Percentiles rank a stretch among this genome's conserved stretches.
Evolutionary conservation across 2,329 filamentous ascomycete genomes (phyloP).

Genomic region (Fulvia fulva): DNA sequence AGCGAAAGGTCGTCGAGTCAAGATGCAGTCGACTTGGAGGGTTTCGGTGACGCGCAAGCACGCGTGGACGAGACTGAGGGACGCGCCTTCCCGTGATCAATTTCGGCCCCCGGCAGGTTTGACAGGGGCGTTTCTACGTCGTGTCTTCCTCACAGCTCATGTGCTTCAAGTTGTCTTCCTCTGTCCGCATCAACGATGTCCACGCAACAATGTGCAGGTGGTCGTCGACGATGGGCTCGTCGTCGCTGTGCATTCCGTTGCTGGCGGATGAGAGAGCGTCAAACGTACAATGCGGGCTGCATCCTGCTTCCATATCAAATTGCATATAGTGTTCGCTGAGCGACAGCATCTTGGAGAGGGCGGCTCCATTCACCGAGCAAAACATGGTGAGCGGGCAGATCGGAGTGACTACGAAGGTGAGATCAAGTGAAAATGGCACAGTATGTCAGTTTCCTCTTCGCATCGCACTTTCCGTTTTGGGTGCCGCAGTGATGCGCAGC

Average conservation of each 20-base stretch:
- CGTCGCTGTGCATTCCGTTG: too few species aligned
- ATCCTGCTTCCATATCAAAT: too few species aligned
- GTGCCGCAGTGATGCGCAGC: not conserved
- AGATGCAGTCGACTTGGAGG: not conserved
- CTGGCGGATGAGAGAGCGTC: too few species aligned
- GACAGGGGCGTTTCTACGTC: not conserved
- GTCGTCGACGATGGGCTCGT: too few species aligned
- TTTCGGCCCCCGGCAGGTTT: not conserved
- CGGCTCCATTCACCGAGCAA: not conserved
- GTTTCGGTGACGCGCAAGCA: not conserved
- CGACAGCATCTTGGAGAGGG: not conserved
- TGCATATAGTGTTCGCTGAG: too few species aligned
- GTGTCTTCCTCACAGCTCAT: not conserved
- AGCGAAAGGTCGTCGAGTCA: not conserved
- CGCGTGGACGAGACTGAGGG: constrained; percentile 3
- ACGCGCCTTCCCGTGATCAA: constrained; percentile 4
- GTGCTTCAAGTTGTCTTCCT: too few species aligned
- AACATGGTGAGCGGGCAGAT: not conserved
- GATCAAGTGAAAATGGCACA: too few species aligned
- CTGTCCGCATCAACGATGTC: too few species aligned
- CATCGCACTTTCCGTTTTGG: not conserved
- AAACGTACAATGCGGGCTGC: too few species aligned
- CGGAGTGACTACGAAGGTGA: not conserved
- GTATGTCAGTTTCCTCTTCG: not conserved
- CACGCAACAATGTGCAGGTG: too few species aligned